phyloP scores from a whole-genome alignment of 139 green algal species.

The Micractinium sp. region DNA sequence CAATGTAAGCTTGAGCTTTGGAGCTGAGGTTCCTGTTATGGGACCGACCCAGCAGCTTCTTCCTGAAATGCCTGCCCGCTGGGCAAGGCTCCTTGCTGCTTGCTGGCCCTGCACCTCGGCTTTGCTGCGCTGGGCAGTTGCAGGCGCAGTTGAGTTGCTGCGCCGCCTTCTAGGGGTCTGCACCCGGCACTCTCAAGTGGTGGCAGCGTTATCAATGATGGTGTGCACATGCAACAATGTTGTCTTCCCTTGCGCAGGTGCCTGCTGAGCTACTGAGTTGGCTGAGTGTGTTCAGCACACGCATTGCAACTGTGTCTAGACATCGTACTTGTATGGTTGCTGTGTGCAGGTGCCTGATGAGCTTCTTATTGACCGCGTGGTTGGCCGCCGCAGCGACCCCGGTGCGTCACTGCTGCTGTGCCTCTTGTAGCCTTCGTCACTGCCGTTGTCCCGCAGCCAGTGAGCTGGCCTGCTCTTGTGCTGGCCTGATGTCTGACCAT shows the following conservation, averaged over 20 bases:
- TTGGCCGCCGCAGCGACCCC: slow-evolving; percentile 92
- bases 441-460: not conserved
- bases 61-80: not conserved
- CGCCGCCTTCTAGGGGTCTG: no score
- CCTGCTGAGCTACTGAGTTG: no score
- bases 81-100: not conserved
- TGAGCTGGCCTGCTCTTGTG: not conserved
- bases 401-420: not conserved
- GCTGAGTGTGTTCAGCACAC: no score
- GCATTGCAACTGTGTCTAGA: no score
- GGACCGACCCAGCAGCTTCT: not conserved
- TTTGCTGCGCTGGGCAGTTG: no score
- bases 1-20: slow-evolving; percentile 58
- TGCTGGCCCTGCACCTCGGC: no score
- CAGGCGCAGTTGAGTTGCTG: no score
- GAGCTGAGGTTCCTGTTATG: not conserved
- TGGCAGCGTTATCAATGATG: no score
- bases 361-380: slow-evolving; percentile 93
- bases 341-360: slow-evolving; percentile 89
- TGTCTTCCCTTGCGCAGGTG: no score
- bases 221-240: no score
- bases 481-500: not conserved
- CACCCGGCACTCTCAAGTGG: no score
- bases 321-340: no score
- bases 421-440: not conserved